phyloP scores from a whole-genome alignment of 345 rosid species.

The Pistacia vera region DNA sequence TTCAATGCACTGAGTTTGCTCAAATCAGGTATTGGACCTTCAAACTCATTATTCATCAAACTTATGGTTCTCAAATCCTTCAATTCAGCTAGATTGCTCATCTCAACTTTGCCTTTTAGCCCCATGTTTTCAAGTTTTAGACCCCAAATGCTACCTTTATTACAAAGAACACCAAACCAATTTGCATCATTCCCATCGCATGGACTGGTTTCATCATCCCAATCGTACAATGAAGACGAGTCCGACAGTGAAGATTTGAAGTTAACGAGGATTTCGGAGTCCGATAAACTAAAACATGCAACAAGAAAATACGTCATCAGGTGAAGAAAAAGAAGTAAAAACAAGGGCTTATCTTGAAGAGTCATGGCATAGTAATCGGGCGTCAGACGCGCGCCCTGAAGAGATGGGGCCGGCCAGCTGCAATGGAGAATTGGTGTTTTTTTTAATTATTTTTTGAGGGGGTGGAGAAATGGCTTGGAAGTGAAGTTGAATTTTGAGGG shows the following conservation, averaged over 20 bases:
- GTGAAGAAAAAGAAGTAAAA: slow-evolving; percentile 11
- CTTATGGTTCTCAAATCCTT: slow-evolving; percentile 55
- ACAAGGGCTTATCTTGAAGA: not conserved
- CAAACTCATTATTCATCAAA: slow-evolving; percentile 58
- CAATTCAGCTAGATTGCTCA: slow-evolving; percentile 40
- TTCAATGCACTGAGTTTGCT: slow-evolving; percentile 50
- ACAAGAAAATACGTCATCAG: not conserved
- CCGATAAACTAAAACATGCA: slow-evolving; percentile 34
- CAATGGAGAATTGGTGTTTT: slow-evolving; percentile 22
- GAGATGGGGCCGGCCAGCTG: slow-evolving; percentile 25
- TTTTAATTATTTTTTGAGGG: not conserved
- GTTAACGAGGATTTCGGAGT: slow-evolving; percentile 53
- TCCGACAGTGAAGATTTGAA: slow-evolving; percentile 57
- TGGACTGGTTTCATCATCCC: slow-evolving; percentile 39
- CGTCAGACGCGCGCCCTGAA: slow-evolving; percentile 67
- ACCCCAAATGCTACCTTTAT: slow-evolving; percentile 52
- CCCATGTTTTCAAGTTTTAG: slow-evolving; percentile 63
- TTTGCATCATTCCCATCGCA: slow-evolving; percentile 38
- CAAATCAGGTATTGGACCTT: slow-evolving; percentile 61
- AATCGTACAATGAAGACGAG: slow-evolving; percentile 32
- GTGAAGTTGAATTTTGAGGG: slow-evolving; percentile 29
- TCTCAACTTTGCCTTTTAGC: slow-evolving; percentile 51
- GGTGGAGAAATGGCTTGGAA: slow-evolving; percentile 9
- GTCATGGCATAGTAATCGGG: slow-evolving; percentile 39
- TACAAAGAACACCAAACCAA: slow-evolving; percentile 74